Evolutionary conservation across 2,329 filamentous ascomycete species (phyloP), one percentile per base, ranked within the genome.

Genomic region (Scytalidium lignicola): DNA sequence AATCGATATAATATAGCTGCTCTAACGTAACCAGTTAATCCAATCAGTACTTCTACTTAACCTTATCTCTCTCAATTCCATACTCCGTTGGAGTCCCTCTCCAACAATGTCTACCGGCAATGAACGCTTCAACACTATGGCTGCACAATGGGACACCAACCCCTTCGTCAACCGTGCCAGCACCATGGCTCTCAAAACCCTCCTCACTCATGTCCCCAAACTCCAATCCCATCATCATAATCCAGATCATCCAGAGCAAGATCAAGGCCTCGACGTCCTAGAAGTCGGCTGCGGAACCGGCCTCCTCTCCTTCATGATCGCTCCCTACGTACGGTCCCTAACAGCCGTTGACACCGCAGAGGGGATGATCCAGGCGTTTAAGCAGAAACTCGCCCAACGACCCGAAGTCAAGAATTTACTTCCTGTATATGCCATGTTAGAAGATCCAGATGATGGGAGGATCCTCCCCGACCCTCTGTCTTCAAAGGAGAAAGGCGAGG

Each of bases 261-360:
- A 37, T 9, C 37, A 50, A 2, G 44, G 47, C 13, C 59, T 73
- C 22, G 67, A 76, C 49, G 90, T 96, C 56, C 85, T 96, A 55
- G 91, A 96, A 70, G 91, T 96, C 53, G 91, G 91, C 69, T 96
- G 91, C 70, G 91, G 92, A 65, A 97, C 92, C 51, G 88, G 88
- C 63, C 96, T 97, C 69, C 87, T 96, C 62, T 75, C 74, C 9
- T 67, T 77, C 43, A 66, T 64, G 8, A 64, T 79, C 2, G 71
- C 76, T 0, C 75, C 76, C 0, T 62, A 72, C 26, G 70, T 74
- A 4, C 69, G 67, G 40, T 67, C 66, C 7, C 59, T 81, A 4
- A 70, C 77, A 2, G 77, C 77, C 40, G 68, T 82, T 18, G 78
- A 82, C 54, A 71, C 75, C 0, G 72, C 77, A 2, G 59, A 69